A percentile compares a stretch with the other conserved stretches of the same genome.
Conservation (phyloP, 331 rosid species). For the Acacia pycnantha region DNA sequence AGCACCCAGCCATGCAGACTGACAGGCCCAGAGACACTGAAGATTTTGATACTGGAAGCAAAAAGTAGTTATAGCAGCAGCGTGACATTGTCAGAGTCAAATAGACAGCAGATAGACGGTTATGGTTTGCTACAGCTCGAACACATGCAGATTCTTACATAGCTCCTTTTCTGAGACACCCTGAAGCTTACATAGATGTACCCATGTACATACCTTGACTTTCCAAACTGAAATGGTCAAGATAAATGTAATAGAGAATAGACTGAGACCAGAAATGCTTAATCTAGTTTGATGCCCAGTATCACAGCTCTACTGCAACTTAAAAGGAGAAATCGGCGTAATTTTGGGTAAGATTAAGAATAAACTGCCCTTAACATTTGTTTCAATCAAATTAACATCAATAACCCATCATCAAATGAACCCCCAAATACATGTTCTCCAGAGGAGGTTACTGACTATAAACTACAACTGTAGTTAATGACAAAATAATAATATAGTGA, state of each 20-base stretch:
- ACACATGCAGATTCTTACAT: slow-evolving; percentile 5
- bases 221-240: slow-evolving; percentile 1
- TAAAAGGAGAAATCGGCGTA: not conserved
- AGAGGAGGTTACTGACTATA: not conserved
- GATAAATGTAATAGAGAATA: slow-evolving; percentile 9
- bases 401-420: slow-evolving; percentile 9
- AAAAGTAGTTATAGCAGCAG: slow-evolving; percentile 16
- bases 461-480: not conserved
- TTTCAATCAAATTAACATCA: slow-evolving; percentile 21
- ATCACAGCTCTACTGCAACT: not conserved
- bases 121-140: slow-evolving; percentile 25
- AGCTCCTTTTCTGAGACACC: not conserved
- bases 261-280: slow-evolving; percentile 16
- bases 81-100: slow-evolving; percentile 11
- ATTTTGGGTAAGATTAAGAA: not conserved
- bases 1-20: slow-evolving; percentile 28
- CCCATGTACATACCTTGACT: not conserved
- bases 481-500: slow-evolving; percentile 12
- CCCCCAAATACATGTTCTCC: slow-evolving; percentile 2
- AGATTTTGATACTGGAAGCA: slow-evolving; percentile 29
- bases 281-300: not conserved
- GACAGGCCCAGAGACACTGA: slow-evolving; percentile 23
- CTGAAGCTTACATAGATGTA: not conserved
- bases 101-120: not conserved
- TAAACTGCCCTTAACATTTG: slow-evolving; percentile 1